phyloP scores from a whole-genome alignment of 192 early-diverging fungal species.

The Backusella westeae region DNA sequence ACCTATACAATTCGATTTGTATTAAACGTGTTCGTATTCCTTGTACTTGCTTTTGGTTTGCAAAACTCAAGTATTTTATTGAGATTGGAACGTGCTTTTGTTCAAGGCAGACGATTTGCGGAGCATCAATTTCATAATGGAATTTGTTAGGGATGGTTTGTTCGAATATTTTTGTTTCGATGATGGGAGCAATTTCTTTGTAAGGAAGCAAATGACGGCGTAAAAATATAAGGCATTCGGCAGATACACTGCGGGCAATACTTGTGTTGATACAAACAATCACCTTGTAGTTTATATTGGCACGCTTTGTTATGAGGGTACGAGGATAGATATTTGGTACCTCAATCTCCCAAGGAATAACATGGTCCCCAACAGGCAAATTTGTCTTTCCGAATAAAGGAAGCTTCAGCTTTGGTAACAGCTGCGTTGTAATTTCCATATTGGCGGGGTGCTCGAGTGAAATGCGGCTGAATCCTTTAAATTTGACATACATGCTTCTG shows the following conservation, averaged over 20 bases:
- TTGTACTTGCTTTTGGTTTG: constrained; percentile 30
- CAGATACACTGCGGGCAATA: constrained; percentile 22
- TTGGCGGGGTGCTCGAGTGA: background rate
- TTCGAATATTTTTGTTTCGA: constrained; percentile 26
- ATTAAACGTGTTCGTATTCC: constrained; percentile 26
- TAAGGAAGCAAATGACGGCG: constrained; percentile 23
- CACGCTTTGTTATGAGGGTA: constrained; percentile 21
- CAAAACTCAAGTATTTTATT: constrained; percentile 26
- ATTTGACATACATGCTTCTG: constrained; percentile 31
- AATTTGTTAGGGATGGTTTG: constrained; percentile 29
- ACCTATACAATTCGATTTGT: constrained; percentile 34
- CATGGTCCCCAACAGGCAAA: constrained; percentile 21
- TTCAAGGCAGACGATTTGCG: constrained; percentile 27
- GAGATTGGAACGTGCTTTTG: constrained; percentile 19
- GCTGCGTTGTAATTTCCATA: background rate
- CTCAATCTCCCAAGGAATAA: constrained; percentile 31
- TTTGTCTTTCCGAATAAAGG: constrained; percentile 15
- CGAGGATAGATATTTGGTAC: constrained; percentile 29
- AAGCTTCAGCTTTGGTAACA: constrained; percentile 27
- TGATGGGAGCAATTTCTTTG: constrained; percentile 18
- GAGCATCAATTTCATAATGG: constrained; percentile 34
- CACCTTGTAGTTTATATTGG: constrained; percentile 18
- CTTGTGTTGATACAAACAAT: constrained; percentile 18
- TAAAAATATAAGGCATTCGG: constrained; percentile 22
- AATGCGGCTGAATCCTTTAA: constrained; percentile 32